Evolutionary conservation across 495 filamentous ascomycete genomes (phyloP).

Genomic region (Aspergillus sparsus): DNA sequence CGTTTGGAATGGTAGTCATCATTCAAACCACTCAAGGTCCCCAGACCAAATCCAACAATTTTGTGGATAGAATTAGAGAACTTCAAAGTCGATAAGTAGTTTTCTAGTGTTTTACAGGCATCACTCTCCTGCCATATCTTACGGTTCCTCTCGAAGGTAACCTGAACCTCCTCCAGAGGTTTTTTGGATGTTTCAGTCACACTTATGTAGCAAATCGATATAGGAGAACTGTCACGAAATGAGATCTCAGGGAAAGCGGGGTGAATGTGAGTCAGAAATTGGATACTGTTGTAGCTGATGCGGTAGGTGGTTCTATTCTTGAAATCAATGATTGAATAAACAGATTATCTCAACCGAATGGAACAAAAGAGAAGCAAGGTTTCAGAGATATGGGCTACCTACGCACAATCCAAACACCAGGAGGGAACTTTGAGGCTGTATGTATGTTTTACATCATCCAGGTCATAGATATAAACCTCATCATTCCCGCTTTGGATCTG

Average conservation of each 20-base stretch:
- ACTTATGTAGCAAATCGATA: slow-evolving; percentile 26
- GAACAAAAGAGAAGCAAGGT: background rate
- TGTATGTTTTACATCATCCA: slow-evolving; percentile 18
- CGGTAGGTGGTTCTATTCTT: slow-evolving; percentile 27
- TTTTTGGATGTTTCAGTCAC: background rate
- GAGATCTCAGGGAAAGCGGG: slow-evolving; percentile 21
- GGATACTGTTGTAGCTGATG: slow-evolving; percentile 28
- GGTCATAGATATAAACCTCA: slow-evolving; percentile 22
- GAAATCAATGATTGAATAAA: background rate
- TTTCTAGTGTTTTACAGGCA: slow-evolving; percentile 15
- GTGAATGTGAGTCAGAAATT: slow-evolving; percentile 21
- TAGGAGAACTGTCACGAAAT: slow-evolving; percentile 21
- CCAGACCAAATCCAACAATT: slow-evolving; percentile 27
- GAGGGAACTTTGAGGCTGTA: slow-evolving; percentile 24
- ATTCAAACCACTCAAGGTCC: slow-evolving; percentile 14
- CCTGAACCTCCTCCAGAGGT: slow-evolving; percentile 12
- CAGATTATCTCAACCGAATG: background rate
- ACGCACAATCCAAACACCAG: slow-evolving; percentile 25
- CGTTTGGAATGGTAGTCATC: slow-evolving; percentile 17
- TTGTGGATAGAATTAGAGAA: slow-evolving; percentile 17
- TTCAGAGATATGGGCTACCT: slow-evolving; percentile 2
- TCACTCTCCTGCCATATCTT: slow-evolving; percentile 16
- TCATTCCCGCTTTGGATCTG: slow-evolving; percentile 24
- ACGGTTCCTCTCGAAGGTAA: slow-evolving; percentile 11
- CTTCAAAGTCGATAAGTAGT: slow-evolving; percentile 11